These are phyloP conservation scores for Aspergillus fumigatiaffinis DNA, from an alignment of 2,329 filamentous ascomycete species.

Conservation along the genomic window DNA sequence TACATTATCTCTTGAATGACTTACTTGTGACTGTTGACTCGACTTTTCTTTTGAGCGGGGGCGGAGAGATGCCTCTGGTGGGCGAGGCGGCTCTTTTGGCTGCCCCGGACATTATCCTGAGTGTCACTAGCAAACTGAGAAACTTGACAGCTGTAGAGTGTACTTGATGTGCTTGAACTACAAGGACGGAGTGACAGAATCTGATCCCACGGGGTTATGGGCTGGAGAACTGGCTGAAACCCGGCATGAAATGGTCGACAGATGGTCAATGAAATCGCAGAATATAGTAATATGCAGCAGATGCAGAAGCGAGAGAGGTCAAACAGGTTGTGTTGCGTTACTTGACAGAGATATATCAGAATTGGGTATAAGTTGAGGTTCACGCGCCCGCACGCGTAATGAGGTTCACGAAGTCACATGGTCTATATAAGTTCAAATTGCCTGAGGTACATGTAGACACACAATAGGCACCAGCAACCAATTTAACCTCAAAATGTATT, in stretches of 20 bases:
- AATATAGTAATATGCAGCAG: background rate
- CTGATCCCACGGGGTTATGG: background rate
- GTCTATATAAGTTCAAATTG: slow-evolving; percentile 4
- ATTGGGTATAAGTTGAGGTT: slow-evolving; percentile 4
- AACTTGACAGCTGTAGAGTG: background rate
- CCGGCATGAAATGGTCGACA: background rate
- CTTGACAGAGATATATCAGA: slow-evolving; percentile 1
- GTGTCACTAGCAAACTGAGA: slow-evolving; percentile 2
- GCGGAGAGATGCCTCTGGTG: slow-evolving; percentile 51
- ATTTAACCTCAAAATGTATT: background rate
- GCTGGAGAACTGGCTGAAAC: background rate
- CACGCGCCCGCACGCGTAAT: slow-evolving; percentile 25
- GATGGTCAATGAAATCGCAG: background rate
- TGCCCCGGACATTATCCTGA: slow-evolving; percentile 25
- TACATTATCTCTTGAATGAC: slow-evolving; percentile 8
- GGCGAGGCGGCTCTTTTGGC: slow-evolving; percentile 36
- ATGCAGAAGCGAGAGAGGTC: background rate
- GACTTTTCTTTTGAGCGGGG: slow-evolving; percentile 53
- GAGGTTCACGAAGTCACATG: slow-evolving; percentile 40
- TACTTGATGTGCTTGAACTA: background rate
- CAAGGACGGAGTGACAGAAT: background rate
- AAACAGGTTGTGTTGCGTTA: background rate
- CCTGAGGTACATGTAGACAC: background rate
- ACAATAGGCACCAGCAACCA: background rate
- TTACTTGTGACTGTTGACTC: slow-evolving; percentile 53